Evolutionary conservation across 441 rosid genomes (phyloP), one percentile per base, ranked within the genome.

Genomic region (Jatropha podagrica): DNA sequence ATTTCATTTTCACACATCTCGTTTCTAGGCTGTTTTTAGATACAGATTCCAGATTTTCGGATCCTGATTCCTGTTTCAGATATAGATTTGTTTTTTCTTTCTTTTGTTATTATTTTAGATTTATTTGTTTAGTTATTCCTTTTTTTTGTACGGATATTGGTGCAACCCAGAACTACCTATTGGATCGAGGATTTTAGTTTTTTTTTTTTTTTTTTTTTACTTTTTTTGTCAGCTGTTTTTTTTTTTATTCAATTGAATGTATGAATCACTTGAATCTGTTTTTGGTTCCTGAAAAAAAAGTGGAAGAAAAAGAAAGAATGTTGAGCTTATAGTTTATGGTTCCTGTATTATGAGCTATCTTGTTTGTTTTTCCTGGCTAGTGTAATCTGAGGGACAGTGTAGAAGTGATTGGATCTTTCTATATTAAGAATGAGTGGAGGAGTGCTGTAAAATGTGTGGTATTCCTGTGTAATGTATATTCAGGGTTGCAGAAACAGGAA

Each of bases 1-100:
- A 20, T 54, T 20, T 13, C 27, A 32, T 52, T 20, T 17, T 49
- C 4, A 26, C n/a, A 66, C 14, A 65, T 68, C 42, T 68, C 7
- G 59, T 26, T 26, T 68, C 5, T 32, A 27, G 18, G 18, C 27
- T 49, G 42, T 48, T 15, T 68, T 9, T 61, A 9, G 38, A 37
- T 59, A n/a, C 54, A 41, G 51, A 23, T 23, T 41, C 63, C 7
- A 40, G 63, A 23, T 65, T 65, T 65, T 42, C 46, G 62, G 71
- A 74, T 74, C 65, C 55, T 74, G 66, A 58, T 40, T 58, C 10
- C 9, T 2, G 65, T 7, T 71, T 59, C 40, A 23, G 65, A 72
- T 72, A 4, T 11, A 46, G 56, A 60, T 26, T 59, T 60, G 18
- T 74, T 65, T 62, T 51, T 0, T 10, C 10, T 32, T 32, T 32